Conservation (phyloP, 2,329 filamentous ascomycete genomes). For the Penicillium brevicompactum region DNA sequence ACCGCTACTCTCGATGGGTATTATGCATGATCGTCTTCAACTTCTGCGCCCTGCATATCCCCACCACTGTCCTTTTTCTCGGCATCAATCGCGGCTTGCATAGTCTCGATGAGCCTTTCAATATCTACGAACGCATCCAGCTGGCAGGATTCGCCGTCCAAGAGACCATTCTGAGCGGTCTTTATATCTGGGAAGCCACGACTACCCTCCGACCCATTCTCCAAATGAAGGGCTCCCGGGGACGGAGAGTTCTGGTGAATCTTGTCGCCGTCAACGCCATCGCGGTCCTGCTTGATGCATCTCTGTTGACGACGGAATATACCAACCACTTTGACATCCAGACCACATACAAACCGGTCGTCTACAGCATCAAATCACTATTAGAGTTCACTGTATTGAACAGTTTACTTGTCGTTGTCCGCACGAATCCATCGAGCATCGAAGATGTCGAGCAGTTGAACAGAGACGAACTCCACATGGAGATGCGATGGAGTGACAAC, state of each 20-base stretch:
- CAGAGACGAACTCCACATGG: constrained; percentile 8
- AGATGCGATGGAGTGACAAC: constrained; percentile 12
- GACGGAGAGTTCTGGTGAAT: constrained; percentile 12
- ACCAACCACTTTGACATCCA: constrained; percentile 38
- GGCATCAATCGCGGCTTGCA: constrained; percentile 25
- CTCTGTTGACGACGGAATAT: constrained; percentile 38
- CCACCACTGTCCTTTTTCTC: constrained; percentile 42
- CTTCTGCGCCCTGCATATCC: constrained; percentile 41
- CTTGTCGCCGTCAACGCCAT: constrained; percentile 42
- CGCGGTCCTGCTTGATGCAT: constrained; percentile 46
- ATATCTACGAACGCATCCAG: constrained; percentile 51
- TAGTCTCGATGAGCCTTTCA: constrained; percentile 32
- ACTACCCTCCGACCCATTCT: constrained; percentile 18
- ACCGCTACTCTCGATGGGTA: constrained; percentile 34
- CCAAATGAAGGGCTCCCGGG: constrained; percentile 12
- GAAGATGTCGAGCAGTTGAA: constrained; percentile 2
- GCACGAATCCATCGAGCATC: constrained; percentile 5
- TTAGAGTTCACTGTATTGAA: constrained; percentile 56
- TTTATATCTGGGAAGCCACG: constrained; percentile 53
- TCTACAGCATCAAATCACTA: constrained; percentile 39
- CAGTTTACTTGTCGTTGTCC: constrained; percentile 32
- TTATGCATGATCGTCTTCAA: constrained; percentile 46
- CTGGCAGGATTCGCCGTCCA: constrained; percentile 54
- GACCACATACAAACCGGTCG: constrained; percentile 36
- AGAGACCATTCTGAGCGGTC: constrained; percentile 50